A percentile compares a stretch with the other conserved stretches of the same genome.
phyloP scores from a whole-genome alignment of 306 rosid species.

The Prunus davidiana region DNA sequence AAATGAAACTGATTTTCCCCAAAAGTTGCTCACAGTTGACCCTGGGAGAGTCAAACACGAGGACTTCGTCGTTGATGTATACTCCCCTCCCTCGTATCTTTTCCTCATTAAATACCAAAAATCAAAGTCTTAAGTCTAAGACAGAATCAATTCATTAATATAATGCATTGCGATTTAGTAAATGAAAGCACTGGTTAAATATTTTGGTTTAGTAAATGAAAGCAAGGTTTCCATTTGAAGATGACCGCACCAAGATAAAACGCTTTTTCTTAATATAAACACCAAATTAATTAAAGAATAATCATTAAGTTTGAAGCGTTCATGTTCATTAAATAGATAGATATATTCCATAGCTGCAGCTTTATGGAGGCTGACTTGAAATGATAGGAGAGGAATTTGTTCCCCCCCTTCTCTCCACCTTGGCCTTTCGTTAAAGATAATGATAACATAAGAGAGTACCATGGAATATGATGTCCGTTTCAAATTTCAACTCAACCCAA shows the following conservation, averaged over 20 bases:
- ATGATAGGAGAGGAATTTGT: background rate
- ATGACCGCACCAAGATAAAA: background rate
- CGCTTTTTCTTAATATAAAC: background rate
- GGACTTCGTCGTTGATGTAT: background rate
- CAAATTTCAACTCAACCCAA: too few species aligned
- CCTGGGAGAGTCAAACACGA: background rate
- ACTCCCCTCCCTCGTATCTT: background rate
- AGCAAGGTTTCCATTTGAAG: background rate
- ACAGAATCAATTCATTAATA: background rate
- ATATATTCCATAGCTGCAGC: too few species aligned
- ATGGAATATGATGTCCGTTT: too few species aligned
- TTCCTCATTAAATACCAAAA: background rate
- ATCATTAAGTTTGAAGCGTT: background rate
- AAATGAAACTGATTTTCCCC: background rate
- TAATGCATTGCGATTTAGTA: background rate
- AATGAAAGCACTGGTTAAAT: too few species aligned
- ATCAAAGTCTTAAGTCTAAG: background rate
- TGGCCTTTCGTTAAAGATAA: background rate
- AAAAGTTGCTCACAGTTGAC: background rate
- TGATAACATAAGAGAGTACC: too few species aligned
- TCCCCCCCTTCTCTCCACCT: background rate
- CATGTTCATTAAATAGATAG: background rate
- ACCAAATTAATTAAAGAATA: background rate
- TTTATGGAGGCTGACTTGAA: background rate
- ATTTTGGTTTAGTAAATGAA: too few species aligned